A percentile compares a stretch with the other conserved stretches of the same genome.
Evolutionary conservation across 2,329 filamentous ascomycete genomes (phyloP).

Genomic region (Ceratocystis papillata): DNA sequence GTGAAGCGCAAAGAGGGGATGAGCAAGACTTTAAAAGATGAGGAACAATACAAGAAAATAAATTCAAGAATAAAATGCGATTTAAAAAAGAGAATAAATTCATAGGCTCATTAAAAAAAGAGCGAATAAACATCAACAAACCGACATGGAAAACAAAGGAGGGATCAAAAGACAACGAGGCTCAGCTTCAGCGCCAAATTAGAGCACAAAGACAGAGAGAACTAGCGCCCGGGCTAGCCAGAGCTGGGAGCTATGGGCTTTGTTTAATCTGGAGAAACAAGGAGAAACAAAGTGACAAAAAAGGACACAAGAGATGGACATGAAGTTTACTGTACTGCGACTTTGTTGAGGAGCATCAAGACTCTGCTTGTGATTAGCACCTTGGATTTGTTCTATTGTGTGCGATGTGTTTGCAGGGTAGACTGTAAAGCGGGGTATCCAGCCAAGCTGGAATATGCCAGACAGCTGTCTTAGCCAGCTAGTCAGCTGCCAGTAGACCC

Average conservation of each 20-base stretch:
- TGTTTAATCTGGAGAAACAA: no score
- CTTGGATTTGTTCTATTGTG: background rate
- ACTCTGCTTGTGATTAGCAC: background rate
- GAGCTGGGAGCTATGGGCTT: background rate
- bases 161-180: conserved; percentile 2
- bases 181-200: conserved; percentile 2
- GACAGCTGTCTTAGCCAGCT: background rate
- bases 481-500: background rate
- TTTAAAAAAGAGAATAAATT: background rate
- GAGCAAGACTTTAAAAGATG: background rate
- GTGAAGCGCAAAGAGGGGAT: background rate
- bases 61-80: background rate
- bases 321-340: background rate
- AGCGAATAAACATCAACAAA: background rate
- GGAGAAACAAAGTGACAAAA: background rate
- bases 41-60: background rate
- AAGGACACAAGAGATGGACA: background rate
- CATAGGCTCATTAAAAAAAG: background rate
- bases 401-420: background rate
- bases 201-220: background rate
- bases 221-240: background rate
- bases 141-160: background rate
- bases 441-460: background rate
- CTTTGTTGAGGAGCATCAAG: background rate
- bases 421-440: conserved; percentile 7